Evolutionary conservation across 2,329 filamentous ascomycete species (phyloP).

Genomic region (Pseudogymnoascus sp.): DNA sequence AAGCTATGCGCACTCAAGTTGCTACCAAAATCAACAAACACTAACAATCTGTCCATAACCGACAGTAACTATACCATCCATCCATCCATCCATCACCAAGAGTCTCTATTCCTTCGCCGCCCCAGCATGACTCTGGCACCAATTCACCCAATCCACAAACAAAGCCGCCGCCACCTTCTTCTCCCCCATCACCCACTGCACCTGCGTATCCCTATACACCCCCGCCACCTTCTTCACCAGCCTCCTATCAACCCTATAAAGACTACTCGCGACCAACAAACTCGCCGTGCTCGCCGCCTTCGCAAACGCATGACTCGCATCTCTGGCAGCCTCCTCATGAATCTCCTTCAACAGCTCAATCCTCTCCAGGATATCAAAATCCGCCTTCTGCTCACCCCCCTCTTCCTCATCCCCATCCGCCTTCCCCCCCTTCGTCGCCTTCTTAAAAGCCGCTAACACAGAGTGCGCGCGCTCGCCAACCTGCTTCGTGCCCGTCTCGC

Average conservation of each 20-base stretch:
- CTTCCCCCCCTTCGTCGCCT: constrained; percentile 50
- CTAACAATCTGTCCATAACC: not conserved
- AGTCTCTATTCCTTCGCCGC: not conserved
- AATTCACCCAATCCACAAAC: constrained; percentile 68
- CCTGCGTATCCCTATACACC: constrained; percentile 57
- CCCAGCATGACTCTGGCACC: constrained; percentile 47
- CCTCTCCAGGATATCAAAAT: constrained; percentile 26
- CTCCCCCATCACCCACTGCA: constrained; percentile 48
- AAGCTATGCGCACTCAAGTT: not conserved
- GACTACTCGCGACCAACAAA: constrained; percentile 55
- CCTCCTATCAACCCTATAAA: constrained; percentile 47
- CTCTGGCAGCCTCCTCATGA: constrained; percentile 58
- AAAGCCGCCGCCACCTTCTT: constrained; percentile 56
- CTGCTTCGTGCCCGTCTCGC: constrained; percentile 68
- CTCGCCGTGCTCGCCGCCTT: constrained; percentile 67
- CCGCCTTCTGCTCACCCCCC: constrained; percentile 21
- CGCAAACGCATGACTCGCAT: constrained; percentile 60
- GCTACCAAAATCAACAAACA: not conserved
- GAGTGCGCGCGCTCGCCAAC: constrained; percentile 64
- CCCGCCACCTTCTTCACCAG: constrained; percentile 48
- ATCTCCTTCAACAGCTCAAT: constrained; percentile 52
- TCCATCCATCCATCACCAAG: not conserved
- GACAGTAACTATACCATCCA: not conserved
- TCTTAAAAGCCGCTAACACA: constrained; percentile 66
- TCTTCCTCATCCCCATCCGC: constrained; percentile 35